phyloP scores from a whole-genome alignment of 2,329 filamentous ascomycete genomes.

The Cytospora schulzeri region DNA sequence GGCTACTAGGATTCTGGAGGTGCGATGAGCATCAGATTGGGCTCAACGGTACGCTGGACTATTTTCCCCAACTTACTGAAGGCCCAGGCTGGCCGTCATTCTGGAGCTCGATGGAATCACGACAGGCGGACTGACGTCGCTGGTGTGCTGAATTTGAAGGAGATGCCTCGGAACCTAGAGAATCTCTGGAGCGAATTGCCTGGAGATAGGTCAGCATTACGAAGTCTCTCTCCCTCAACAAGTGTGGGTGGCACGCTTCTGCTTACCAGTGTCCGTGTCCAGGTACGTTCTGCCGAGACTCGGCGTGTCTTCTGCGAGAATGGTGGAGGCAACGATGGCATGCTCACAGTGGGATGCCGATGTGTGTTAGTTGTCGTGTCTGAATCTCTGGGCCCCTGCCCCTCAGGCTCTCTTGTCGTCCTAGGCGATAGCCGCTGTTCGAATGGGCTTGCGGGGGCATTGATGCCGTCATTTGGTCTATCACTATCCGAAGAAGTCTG shows the following conservation, averaged over 20 bases:
- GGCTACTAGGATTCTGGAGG: conserved; percentile 16
- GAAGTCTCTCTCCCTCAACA: background rate
- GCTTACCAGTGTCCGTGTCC: conserved; percentile 21
- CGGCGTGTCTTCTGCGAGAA: conserved; percentile 17
- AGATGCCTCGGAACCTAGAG: conserved; percentile 4
- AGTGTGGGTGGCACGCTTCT: background rate
- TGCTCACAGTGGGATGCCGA: background rate
- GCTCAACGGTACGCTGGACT: background rate
- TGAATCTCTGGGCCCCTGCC: background rate
- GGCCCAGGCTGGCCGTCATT: conserved; percentile 21
- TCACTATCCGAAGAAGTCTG: conserved; percentile 7
- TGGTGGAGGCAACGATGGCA: background rate
- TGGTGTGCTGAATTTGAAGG: background rate
- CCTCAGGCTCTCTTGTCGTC: background rate
- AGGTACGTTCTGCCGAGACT: background rate
- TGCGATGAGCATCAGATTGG: background rate
- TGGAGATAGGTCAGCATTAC: conserved; percentile 12
- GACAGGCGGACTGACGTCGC: conserved; percentile 12
- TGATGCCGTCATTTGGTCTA: background rate
- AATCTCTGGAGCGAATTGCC: conserved; percentile 19
- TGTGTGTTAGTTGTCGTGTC: background rate
- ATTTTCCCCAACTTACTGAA: conserved; percentile 16
- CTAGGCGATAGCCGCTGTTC: background rate
- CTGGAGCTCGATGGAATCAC: background rate
- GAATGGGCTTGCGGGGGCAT: background rate